Evolutionary conservation across 768 basidiomycete genomes (phyloP).

Genomic region (Cubamyces lactineus): DNA sequence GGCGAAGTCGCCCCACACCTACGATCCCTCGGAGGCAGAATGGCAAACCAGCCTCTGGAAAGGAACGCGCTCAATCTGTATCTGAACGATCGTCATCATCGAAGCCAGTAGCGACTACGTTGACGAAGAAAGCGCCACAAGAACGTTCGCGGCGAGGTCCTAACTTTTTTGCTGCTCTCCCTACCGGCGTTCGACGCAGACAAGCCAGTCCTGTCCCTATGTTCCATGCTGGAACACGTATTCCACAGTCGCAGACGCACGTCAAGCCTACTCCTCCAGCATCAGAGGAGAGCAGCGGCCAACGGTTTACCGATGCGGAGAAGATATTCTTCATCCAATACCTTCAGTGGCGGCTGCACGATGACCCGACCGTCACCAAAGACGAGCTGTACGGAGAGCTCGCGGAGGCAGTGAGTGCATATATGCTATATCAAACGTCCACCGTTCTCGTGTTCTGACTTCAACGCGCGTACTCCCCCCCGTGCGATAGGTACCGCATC

Average conservation of each 20-base stretch:
- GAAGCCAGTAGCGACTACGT: too few species aligned
- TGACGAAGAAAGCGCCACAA: neutral
- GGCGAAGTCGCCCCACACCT: too few species aligned
- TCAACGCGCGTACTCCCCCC: neutral
- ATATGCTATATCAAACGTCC: neutral
- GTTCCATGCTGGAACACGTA: slow-evolving; percentile 7
- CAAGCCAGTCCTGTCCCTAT: neutral
- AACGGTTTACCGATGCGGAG: slow-evolving; percentile 11
- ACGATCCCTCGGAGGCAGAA: too few species aligned
- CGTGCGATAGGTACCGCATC: neutral
- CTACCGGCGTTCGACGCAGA: neutral
- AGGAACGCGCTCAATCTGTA: too few species aligned
- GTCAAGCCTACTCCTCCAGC: slow-evolving; percentile 2
- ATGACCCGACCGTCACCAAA: neutral
- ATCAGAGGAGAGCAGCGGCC: neutral
- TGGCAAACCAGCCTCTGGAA: too few species aligned
- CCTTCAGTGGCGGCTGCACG: slow-evolving; percentile 7
- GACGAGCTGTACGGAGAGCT: slow-evolving; percentile 1
- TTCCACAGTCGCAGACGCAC: neutral
- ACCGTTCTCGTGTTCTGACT: neutral
- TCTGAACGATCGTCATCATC: too few species aligned
- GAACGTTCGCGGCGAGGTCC: neutral
- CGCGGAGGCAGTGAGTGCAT: neutral
- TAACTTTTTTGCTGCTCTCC: neutral
- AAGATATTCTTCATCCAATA: slow-evolving; percentile 13